Conservation (phyloP, 2,329 filamentous ascomycete species). For the Clonostachys byssicola region DNA sequence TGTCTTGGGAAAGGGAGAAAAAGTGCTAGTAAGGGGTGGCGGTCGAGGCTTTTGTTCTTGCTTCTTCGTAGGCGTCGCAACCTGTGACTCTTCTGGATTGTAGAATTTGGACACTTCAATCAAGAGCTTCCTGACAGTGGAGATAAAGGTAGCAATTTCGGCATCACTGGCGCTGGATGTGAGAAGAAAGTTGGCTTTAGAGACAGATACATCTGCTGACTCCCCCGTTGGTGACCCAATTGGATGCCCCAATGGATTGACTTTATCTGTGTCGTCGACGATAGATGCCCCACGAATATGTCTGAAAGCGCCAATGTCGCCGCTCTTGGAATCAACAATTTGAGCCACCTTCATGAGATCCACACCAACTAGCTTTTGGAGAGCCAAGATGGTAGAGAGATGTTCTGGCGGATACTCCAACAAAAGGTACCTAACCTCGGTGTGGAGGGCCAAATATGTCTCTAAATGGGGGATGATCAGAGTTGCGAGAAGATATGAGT, state of each 20-base stretch:
- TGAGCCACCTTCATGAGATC: constrained; percentile 56
- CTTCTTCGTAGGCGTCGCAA: constrained; percentile 6
- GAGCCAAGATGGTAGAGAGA: constrained; percentile 49
- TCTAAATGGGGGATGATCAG: constrained; percentile 58
- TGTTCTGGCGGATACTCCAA: constrained; percentile 56
- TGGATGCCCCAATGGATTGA: neutral
- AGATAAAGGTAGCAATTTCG: constrained; percentile 51
- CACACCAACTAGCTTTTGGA: constrained; percentile 52
- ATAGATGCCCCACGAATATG: constrained; percentile 29
- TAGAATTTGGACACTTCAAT: constrained; percentile 32
- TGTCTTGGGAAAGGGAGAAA: constrained; percentile 21
- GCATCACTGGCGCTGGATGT: constrained; percentile 47
- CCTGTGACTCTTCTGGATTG: constrained; percentile 25
- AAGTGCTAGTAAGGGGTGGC: constrained; percentile 17
- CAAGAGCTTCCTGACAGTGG: constrained; percentile 41
- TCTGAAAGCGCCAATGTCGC: constrained; percentile 28
- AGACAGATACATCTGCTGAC: constrained; percentile 27
- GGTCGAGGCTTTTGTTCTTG: constrained; percentile 13
- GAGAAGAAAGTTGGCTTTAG: constrained; percentile 53
- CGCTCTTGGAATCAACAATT: constrained; percentile 41
- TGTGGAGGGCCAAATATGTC: constrained; percentile 49
- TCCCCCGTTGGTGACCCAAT: constrained; percentile 12
- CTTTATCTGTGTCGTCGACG: constrained; percentile 9
- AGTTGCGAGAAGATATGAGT: constrained; percentile 49
- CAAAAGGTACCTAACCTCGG: constrained; percentile 49